Percentiles rank a stretch among this genome's conserved stretches.
phyloP scores from a whole-genome alignment of 169 alveolate genomes.

The Eimeria sp. region DNA sequence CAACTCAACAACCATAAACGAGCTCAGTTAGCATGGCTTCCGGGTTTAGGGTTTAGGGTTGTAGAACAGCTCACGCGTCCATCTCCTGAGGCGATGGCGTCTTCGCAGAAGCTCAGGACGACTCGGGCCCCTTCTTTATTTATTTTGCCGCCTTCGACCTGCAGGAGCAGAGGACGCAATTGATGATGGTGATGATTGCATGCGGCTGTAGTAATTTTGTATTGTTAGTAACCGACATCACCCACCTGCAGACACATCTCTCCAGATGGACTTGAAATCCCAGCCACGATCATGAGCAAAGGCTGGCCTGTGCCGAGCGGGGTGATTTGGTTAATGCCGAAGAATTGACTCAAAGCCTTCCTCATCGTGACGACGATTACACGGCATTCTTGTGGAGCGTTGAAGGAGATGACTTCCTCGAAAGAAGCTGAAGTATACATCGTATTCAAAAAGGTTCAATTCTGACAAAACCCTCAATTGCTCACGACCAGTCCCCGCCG shows the following conservation, averaged over 20 bases:
- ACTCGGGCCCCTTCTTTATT: constrained; percentile 89
- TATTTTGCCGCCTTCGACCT: constrained; percentile 91
- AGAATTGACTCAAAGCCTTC: constrained; percentile 90
- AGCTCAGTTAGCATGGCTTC: too few relatives aligned
- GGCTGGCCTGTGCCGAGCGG: constrained; percentile 94
- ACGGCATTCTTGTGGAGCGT: constrained; percentile 88
- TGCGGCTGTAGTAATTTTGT: too few relatives aligned
- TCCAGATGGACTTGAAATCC: constrained; percentile 92
- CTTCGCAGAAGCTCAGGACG: constrained; percentile 89
- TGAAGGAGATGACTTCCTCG: constrained; percentile 87
- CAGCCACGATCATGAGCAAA: constrained; percentile 91
- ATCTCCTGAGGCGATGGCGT: constrained; percentile 91
- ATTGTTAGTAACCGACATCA: too few relatives aligned
- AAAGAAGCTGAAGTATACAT: constrained; percentile 86
- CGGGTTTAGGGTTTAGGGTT: not conserved
- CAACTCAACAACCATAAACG: too few relatives aligned
- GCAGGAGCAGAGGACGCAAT: not conserved
- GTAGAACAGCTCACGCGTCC: constrained; percentile 86
- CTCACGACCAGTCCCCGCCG: constrained; percentile 88
- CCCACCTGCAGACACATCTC: constrained; percentile 93
- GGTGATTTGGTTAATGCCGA: constrained; percentile 93
- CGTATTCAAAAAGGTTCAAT: not conserved
- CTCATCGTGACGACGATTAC: constrained; percentile 91
- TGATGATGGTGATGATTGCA: not conserved
- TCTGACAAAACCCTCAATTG: not conserved